Evolutionary conservation across 2,329 filamentous ascomycete species (phyloP).

Genomic region (Phialophora verrucosa): DNA sequence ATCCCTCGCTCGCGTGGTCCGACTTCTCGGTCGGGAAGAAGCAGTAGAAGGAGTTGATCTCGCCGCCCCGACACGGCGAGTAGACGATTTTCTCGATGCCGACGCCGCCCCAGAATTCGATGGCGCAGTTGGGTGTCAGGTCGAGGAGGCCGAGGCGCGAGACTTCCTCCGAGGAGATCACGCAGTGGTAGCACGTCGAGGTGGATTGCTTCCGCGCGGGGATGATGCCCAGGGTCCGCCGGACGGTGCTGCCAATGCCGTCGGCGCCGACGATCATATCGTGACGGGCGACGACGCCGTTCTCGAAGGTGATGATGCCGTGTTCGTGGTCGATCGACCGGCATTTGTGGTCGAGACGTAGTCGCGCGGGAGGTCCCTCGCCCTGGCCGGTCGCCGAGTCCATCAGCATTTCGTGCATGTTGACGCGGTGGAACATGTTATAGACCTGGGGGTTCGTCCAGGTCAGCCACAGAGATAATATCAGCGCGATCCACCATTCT

Average conservation of each 20-base stretch:
- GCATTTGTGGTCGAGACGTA: constrained; percentile 41
- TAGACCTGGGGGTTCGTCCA: constrained; percentile 7
- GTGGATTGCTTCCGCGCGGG: constrained; percentile 46
- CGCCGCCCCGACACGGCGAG: constrained; percentile 47
- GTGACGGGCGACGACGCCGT: constrained; percentile 41
- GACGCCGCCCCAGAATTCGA: constrained; percentile 46
- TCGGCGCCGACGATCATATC: constrained; percentile 51
- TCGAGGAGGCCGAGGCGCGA: constrained; percentile 43
- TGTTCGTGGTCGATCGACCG: constrained; percentile 37
- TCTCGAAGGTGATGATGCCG: constrained; percentile 41
- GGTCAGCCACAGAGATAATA: neutral
- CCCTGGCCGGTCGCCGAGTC: constrained; percentile 41
- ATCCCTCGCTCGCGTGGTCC: constrained; percentile 35
- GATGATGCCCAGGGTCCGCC: constrained; percentile 43
- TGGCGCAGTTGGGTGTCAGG: constrained; percentile 45
- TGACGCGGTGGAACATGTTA: constrained; percentile 48
- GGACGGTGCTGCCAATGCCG: constrained; percentile 46
- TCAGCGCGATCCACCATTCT: constrained; percentile 28
- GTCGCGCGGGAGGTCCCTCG: constrained; percentile 33
- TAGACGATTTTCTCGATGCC: constrained; percentile 51
- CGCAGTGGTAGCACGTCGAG: constrained; percentile 49
- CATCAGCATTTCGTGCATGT: constrained; percentile 49
- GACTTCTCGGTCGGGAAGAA: constrained; percentile 44
- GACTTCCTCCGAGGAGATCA: constrained; percentile 45
- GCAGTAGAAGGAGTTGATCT: constrained; percentile 50